Conservation (phyloP, 2,329 filamentous ascomycete genomes). For the Pestalotiopsis sp. region DNA sequence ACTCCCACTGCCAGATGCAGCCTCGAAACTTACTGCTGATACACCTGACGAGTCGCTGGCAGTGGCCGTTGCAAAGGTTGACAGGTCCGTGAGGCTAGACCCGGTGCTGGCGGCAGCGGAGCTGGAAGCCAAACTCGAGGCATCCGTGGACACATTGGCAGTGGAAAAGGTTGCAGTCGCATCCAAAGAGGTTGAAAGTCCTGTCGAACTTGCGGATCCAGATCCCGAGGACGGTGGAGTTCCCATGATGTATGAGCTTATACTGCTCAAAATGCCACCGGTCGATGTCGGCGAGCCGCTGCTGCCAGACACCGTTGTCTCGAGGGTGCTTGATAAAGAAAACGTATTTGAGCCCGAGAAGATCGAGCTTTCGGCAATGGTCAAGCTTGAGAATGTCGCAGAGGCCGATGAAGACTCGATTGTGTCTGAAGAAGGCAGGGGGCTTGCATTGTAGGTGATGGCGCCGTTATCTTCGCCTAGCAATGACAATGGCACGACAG, state of each 20-base stretch:
- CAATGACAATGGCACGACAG: background rate
- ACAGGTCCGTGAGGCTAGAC: background rate
- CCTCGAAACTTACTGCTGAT: background rate
- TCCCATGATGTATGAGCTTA: slow-evolving; percentile 30
- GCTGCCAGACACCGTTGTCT: background rate
- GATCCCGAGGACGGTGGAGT: slow-evolving; percentile 14
- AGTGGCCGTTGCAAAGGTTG: background rate
- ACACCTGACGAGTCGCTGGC: background rate
- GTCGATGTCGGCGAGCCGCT: slow-evolving; percentile 9
- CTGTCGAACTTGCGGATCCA: background rate
- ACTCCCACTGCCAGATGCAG: slow-evolving; percentile 9
- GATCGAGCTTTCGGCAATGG: too few relatives aligned
- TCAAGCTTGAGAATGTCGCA: background rate
- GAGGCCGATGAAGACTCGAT: background rate
- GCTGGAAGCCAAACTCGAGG: background rate
- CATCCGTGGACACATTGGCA: background rate
- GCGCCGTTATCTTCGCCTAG: background rate
- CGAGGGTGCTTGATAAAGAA: background rate
- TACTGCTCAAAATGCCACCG: slow-evolving; percentile 27
- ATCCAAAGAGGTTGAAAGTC: background rate
- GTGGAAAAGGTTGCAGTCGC: background rate
- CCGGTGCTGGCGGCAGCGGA: background rate
- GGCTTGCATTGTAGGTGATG: background rate
- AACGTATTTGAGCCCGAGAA: background rate
- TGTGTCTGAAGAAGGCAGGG: background rate